Evolutionary conservation across 2,329 filamentous ascomycete genomes (phyloP), one percentile per base, ranked within the genome.

Genomic region (Didymella arachidicola): DNA sequence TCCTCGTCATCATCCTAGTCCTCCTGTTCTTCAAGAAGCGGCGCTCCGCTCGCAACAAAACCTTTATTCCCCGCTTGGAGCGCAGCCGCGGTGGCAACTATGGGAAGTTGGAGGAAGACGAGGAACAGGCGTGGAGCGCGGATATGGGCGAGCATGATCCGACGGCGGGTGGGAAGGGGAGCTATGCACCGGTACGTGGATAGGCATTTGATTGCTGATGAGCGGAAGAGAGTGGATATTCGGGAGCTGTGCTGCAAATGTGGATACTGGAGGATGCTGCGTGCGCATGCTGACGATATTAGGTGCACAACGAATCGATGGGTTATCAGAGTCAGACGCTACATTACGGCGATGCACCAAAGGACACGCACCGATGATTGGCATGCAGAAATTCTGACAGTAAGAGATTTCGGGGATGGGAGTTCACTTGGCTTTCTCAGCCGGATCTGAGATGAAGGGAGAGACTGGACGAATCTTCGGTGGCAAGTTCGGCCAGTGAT

Each of bases 271-370:
- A 16, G 30, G 30, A 32, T 22, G 22, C 22, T 22, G 22, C 3
- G 22, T 3, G 8, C 3, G 8, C 5, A 6, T 14, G 30, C 30
- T 32, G 30, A 32, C 8, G 6, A 11, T 32, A 16, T 8, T 30
- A 56, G 53, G 53, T 59, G 4, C 56, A 59, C 14, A 43, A 50
- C 16, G 56, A 59, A 34, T 50, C 44, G 12, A 59, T 59, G 56
- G 56, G 50, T 2, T 59, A 59, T 7, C 56, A 59, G 46, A 59
- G 56, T 18, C 56, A 59, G 45, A 59, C 56, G 5, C 7, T 59
- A 42, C 49, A 53, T 7, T 44, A 44, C 30, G 50, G 36, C 3
- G 26, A 47, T 25, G 18, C 32, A 1, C 26, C 19, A 26, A 59
- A 34, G 39, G 50, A 50, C 27, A 34, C 29, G 14, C 53, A 59